Percentiles rank a stretch among this genome's conserved stretches.
phyloP scores from a whole-genome alignment of 352 stramenopile genomes.

The Paralagenidium karlingii region DNA sequence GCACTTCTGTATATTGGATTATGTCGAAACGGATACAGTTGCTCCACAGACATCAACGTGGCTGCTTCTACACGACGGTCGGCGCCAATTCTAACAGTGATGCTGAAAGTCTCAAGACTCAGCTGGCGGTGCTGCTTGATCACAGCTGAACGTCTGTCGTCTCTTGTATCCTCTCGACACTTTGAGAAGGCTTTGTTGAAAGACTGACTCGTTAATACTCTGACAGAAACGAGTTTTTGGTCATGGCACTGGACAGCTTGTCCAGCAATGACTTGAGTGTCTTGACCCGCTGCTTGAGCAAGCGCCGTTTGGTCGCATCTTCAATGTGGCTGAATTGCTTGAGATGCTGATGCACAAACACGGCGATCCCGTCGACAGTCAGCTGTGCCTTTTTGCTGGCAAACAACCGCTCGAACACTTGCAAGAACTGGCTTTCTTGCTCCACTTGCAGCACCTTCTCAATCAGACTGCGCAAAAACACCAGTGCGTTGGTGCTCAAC shows the following conservation, averaged over 20 bases:
- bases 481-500: slow-evolving; percentile 66
- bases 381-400: slow-evolving; percentile 70
- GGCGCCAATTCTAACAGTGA: slow-evolving; percentile 71
- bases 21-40: no score
- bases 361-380: slow-evolving; percentile 61
- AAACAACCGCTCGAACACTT: slow-evolving; percentile 62
- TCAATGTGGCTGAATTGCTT: slow-evolving; percentile 37
- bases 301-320: slow-evolving; percentile 15
- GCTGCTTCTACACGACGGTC: slow-evolving; percentile 77
- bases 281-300: slow-evolving; percentile 52
- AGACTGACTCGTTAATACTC: no score
- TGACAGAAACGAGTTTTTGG: no score
- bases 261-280: slow-evolving; percentile 56
- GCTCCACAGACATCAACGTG: no score
- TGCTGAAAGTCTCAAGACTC: no score
- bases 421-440: slow-evolving; percentile 36
- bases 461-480: slow-evolving; percentile 83
- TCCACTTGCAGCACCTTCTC: slow-evolving; percentile 61
- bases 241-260: slow-evolving; percentile 37
- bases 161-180: no score
- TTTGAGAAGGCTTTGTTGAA: no score
- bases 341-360: slow-evolving; percentile 74
- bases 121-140: no score
- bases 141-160: no score
- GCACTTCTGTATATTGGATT: no score